Base-by-base conservation (phyloP, 306 rosid species). In the Prunus mongolica region DNA sequence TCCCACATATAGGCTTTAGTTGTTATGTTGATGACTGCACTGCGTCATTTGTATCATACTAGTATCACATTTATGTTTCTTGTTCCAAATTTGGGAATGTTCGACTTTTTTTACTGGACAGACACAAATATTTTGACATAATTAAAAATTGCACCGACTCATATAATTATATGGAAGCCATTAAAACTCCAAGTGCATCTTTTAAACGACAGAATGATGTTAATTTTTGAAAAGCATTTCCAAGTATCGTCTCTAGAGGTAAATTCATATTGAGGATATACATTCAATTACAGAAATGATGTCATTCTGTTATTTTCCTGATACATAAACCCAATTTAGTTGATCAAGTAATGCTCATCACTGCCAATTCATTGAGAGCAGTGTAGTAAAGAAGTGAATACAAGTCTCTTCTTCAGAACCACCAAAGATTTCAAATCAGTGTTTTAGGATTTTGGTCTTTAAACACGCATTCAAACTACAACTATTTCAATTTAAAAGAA, bases 31-130 rank as follows among this genome's bases (percentile, higher is more conserved):
- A 55, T 73, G 79, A 34, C 60, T 6, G 12, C 51, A 55, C 44
- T 52, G 67, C 18, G 41, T 44, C 45, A 24, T 22, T 63, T 54
- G 70, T 76, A 72, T 51, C 44, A 54, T 80, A 67, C 72, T 66
- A 57, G 65, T 25, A 71, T 74, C 71, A 65, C 79, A 41, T 30
- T 64, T n/a, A 54, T 62, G 28, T 65, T 49, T 62, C 58, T 60
- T 50, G 56, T 27, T 27, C 67, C 80, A 10, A 27, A 54, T 68
- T 69, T 76, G 41, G 74, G 22, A 16, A 34, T 9, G 19, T 22
- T 32, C 25, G 10, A 19, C 46, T 9, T n/a, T n/a, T 61, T 66
- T 32, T 61, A 27, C 19, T 8, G 12, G n/a, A 44, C 45, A 56
- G 22, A 24, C 24, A 3, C 41, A 24, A 15, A 27, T 24, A 0